Percentiles rank a stretch among this genome's conserved stretches.
Conservation (phyloP, 192 early-diverging fungal species). For the Mortierella hygrophila region DNA sequence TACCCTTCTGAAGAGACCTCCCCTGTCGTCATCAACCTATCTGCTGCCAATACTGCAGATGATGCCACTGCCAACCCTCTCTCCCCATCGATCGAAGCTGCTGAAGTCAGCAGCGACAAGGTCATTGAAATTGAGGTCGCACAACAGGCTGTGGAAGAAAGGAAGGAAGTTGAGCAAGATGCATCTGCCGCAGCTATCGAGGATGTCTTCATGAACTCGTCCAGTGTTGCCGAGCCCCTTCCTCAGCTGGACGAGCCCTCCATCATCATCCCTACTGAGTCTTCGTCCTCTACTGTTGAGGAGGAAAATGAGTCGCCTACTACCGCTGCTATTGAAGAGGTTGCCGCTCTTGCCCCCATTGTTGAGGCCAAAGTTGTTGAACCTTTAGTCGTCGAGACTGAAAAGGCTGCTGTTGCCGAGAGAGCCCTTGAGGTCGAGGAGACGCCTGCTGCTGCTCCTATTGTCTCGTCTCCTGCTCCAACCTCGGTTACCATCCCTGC, state of each 20-base stretch:
- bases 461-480: neutral
- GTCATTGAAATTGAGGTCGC: neutral
- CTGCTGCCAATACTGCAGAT: neutral
- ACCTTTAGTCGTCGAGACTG: neutral
- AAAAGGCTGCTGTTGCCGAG: neutral
- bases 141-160: neutral
- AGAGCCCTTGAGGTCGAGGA: neutral
- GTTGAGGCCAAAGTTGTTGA: neutral
- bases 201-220: neutral
- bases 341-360: neutral
- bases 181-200: neutral
- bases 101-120: neutral
- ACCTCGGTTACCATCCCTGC: neutral
- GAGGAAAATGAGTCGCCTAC: neutral
- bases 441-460: neutral
- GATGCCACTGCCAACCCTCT: neutral
- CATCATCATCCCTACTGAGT: neutral
- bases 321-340: neutral
- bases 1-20: neutral
- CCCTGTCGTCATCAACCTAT: neutral
- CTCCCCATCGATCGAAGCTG: neutral
- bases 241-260: constrained; percentile 1
- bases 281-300: neutral
- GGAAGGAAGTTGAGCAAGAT: neutral
- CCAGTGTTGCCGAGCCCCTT: constrained; percentile 6